Conservation (phyloP, 495 filamentous ascomycete species). For the Achaetomiella virescens region DNA sequence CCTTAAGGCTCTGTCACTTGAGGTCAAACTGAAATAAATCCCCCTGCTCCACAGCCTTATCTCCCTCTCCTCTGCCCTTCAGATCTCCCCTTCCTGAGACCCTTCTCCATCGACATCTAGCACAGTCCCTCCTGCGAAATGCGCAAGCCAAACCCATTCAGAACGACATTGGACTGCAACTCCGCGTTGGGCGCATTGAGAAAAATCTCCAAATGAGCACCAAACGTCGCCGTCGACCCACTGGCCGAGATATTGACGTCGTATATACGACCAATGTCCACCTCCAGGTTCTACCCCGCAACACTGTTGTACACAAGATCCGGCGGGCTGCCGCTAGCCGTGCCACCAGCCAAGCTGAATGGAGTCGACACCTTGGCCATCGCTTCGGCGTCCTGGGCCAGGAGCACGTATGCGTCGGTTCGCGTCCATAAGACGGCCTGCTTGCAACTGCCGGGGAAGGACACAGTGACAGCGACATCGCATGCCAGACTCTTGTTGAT, state of each 20-base stretch:
- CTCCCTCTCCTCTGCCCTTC: not conserved
- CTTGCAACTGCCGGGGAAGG: not conserved
- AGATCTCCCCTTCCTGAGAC: not conserved
- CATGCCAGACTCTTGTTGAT: not conserved
- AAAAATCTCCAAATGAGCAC: not conserved
- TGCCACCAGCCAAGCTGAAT: not conserved
- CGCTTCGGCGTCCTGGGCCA: not conserved
- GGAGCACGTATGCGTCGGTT: not conserved
- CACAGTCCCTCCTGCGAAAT: not conserved
- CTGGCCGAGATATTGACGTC: not conserved
- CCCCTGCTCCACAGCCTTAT: not conserved
- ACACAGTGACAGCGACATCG: not conserved
- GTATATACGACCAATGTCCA: not conserved
- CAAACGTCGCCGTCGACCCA: not conserved
- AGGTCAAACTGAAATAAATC: too few species aligned
- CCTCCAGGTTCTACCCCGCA: not conserved
- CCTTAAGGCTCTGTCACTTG: too few species aligned
- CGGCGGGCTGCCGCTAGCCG: not conserved
- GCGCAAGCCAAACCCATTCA: not conserved
- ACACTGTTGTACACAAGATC: not conserved
- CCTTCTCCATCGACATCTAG: not conserved
- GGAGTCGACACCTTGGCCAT: not conserved
- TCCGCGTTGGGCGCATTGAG: not conserved
- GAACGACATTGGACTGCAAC: not conserved
- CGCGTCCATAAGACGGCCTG: not conserved